Conservation (phyloP, 2,329 filamentous ascomycete species). For the Cladophialophora immunda region DNA sequence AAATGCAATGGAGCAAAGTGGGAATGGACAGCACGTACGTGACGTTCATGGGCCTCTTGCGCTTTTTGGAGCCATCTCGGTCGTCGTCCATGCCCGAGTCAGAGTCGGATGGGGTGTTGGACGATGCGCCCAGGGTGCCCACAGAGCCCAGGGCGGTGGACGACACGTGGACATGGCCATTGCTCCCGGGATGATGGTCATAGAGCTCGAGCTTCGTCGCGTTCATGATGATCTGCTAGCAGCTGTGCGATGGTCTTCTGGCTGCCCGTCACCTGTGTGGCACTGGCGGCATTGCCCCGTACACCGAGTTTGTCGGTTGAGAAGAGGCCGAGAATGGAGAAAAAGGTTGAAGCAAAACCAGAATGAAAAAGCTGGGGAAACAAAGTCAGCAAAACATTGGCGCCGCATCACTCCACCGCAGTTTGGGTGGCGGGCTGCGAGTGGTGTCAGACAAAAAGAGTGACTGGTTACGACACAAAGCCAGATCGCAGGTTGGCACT, state of each 20-base stretch:
- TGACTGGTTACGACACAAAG: too few relatives aligned
- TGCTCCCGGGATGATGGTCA: conserved; percentile 20
- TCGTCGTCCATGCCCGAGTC: conserved; percentile 56
- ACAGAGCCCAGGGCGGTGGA: conserved; percentile 3
- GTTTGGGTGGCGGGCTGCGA: neutral
- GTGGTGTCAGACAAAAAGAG: neutral
- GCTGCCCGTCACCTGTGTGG: neutral
- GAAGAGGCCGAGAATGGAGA: conserved; percentile 29
- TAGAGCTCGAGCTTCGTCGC: conserved; percentile 40
- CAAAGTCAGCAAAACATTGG: neutral
- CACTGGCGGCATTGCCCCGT: conserved; percentile 18
- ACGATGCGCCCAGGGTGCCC: conserved; percentile 7
- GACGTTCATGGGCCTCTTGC: conserved; percentile 61
- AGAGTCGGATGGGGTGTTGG: conserved; percentile 33
- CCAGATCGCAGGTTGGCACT: too few relatives aligned
- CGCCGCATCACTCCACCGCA: neutral
- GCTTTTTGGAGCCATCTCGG: conserved; percentile 58
- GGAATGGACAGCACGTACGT: conserved; percentile 37
- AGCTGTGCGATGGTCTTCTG: neutral
- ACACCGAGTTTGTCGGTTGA: conserved; percentile 25
- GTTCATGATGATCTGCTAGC: conserved; percentile 25
- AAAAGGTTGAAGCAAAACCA: conserved; percentile 11
- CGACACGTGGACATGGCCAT: conserved; percentile 25
- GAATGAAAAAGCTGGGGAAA: conserved; percentile 33
- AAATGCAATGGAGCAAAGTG: conserved; percentile 3